Evolutionary conservation across 148 eudicot genomes (phyloP).

Genomic region (Arctostaphylos glauca): DNA sequence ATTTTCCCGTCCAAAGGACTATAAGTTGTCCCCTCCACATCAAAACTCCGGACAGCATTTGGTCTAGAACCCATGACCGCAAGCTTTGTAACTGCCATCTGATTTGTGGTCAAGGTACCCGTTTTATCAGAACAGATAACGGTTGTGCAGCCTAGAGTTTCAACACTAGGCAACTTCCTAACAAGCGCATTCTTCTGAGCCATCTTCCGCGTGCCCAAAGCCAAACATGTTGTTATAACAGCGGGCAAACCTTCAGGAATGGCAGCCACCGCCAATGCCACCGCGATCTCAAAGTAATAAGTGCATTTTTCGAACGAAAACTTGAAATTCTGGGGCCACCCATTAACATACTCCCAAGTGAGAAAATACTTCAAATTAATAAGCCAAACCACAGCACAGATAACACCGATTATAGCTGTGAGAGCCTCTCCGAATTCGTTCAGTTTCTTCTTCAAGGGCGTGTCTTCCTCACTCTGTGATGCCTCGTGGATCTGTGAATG

Average conservation of each 20-base stretch:
- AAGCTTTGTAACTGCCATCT: conserved; percentile 73
- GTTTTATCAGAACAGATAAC: conserved; percentile 85
- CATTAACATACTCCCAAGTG: conserved; percentile 65
- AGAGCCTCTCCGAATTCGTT: conserved; percentile 75
- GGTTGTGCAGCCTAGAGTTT: conserved; percentile 80
- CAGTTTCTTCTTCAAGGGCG: conserved; percentile 72
- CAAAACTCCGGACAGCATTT: conserved; percentile 35
- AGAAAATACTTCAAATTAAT: conserved; percentile 75
- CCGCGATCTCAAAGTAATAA: conserved; percentile 76
- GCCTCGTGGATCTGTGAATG: conserved; percentile 78
- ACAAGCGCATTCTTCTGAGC: conserved; percentile 85
- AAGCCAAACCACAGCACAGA: conserved; percentile 66
- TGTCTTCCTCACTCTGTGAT: conserved; percentile 57
- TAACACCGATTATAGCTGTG: conserved; percentile 59
- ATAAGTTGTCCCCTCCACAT: conserved; percentile 74
- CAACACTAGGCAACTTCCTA: conserved; percentile 74
- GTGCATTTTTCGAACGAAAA: conserved; percentile 83
- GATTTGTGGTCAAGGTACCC: conserved; percentile 78
- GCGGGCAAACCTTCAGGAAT: conserved; percentile 87
- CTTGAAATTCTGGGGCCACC: conserved; percentile 68
- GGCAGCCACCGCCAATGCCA: conserved; percentile 81
- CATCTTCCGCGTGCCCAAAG: conserved; percentile 79
- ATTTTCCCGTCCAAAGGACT: conserved; percentile 64
- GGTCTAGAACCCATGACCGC: conserved; percentile 53
- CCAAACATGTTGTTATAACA: conserved; percentile 81